These are phyloP conservation scores for Kuraishia hungarica DNA, from an alignment of 805 yeast genomes.

Conservation along the genomic window DNA sequence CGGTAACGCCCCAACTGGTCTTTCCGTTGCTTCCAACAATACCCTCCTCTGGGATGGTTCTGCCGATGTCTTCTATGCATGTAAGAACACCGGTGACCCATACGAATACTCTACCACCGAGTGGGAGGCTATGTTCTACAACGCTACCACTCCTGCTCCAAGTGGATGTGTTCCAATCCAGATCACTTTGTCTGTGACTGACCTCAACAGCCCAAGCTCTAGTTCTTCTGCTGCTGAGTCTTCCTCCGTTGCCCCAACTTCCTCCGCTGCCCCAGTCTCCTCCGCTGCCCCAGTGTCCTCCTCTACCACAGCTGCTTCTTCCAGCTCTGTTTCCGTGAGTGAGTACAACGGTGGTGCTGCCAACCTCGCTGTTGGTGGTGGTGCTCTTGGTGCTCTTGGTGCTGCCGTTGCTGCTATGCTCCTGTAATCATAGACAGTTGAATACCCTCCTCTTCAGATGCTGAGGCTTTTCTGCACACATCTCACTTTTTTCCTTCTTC, in stretches of 20 bases:
- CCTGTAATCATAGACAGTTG: neutral
- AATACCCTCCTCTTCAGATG: neutral
- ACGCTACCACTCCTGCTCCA: neutral
- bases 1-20: slow-evolving; percentile 3
- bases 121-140: slow-evolving; percentile 20
- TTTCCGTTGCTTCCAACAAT: slow-evolving; percentile 7
- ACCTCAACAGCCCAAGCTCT: neutral
- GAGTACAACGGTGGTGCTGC: slow-evolving; percentile 2
- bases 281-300: slow-evolving; percentile 9
- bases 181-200: neutral
- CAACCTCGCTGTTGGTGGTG: neutral
- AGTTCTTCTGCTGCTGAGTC: neutral
- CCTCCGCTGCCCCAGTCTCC: slow-evolving; percentile 17
- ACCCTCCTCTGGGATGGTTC: slow-evolving; percentile 22
- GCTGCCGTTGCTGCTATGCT: slow-evolving; percentile 1
- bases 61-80: slow-evolving; percentile 28
- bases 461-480: no score
- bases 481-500: no score
- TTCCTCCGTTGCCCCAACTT: slow-evolving; percentile 11
- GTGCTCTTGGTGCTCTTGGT: slow-evolving; percentile 1
- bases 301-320: neutral
- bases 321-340: neutral
- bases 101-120: slow-evolving; percentile 24
- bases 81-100: slow-evolving; percentile 35
- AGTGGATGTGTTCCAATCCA: neutral